Evolutionary conservation across 768 basidiomycete genomes (phyloP), one percentile per base, ranked within the genome.

Genomic region (Mycena rosella): DNA sequence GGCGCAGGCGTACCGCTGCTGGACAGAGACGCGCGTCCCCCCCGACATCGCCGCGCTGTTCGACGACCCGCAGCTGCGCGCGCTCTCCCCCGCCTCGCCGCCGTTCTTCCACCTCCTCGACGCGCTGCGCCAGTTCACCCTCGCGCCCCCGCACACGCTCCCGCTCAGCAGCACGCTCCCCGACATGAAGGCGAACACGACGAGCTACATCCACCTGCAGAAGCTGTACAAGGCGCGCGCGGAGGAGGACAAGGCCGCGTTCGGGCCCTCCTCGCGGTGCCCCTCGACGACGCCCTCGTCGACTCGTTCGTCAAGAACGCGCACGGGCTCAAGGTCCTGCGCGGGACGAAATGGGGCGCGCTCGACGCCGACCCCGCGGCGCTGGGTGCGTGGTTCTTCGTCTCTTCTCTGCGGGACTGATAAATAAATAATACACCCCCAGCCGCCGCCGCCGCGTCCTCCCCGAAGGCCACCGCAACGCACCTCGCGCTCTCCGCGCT

Each of bases 101-200:
- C 87, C 89, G 5, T 96, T 98, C 82, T 95, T 91, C 83, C 82
- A 85, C 68, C 90, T 98, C 29, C 84, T 96, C 14, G 82, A 86
- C 26, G 90, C 96, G 0, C 86, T 99, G 44, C 82, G 87, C 40
- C 77, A 83, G 60, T 98, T 93, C 76, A 82, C 84, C 24, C 84
- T 86, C 34, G 80, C 87, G 55, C 79, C 85, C 52, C 82, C 84
- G 7, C 81, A 90, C 57, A 87, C 88, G 0, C 86, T 98, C 4
- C 98, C 97, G 0, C 82, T 98, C n/a, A 91, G 91, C 4, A 88
- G 93, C 51, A 87, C 94, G 0, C 85, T 99, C 13, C 97, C 97
- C 0, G 97, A 99, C 80, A 98, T 99, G 95, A 96, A 96, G 76
- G 90, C 96, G 20, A 92, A 91, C 74, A 98, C 98, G 7, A 75